These are phyloP conservation scores for Periconia sp. DNA, from an alignment of 2,329 filamentous ascomycete species.

Conservation along the genomic window DNA sequence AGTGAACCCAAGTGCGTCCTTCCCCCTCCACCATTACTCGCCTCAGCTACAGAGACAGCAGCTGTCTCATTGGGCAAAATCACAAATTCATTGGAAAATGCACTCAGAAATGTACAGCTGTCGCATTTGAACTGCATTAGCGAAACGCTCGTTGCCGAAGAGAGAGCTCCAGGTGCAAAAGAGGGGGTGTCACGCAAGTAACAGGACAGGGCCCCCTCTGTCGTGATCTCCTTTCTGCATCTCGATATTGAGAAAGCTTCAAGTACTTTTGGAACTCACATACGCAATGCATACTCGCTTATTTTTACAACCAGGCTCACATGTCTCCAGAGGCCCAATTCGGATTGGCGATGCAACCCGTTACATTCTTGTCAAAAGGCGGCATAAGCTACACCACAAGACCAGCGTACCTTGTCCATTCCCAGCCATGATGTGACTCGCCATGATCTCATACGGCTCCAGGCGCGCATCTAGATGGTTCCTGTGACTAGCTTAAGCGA, in stretches of 20 bases:
- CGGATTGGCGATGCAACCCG: conserved; percentile 4
- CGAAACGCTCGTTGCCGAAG: conserved; percentile 17
- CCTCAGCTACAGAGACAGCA: conserved; percentile 3
- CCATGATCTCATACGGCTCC: conserved; percentile 13
- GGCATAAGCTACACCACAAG: background rate
- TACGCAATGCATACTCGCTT: conserved; percentile 15
- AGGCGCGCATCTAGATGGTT: conserved; percentile 15
- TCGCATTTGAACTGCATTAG: conserved; percentile 23
- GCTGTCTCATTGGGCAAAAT: conserved; percentile 10
- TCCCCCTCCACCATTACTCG: conserved; percentile 10
- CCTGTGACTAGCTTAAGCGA: background rate
- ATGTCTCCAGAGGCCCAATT: conserved; percentile 5
- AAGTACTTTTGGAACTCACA: conserved; percentile 12
- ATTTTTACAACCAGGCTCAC: conserved; percentile 15
- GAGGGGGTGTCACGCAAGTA: conserved; percentile 15
- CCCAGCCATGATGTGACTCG: conserved; percentile 11
- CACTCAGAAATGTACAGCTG: conserved; percentile 10
- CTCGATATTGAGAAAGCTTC: conserved; percentile 4
- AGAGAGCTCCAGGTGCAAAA: conserved; percentile 13
- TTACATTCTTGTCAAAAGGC: conserved; percentile 4
- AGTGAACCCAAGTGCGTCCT: conserved; percentile 3
- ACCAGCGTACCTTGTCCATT: background rate
- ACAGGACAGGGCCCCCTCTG: conserved; percentile 10
- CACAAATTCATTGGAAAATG: conserved; percentile 5
- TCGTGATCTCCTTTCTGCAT: conserved; percentile 15